Conservation (phyloP, 2,329 filamentous ascomycete genomes). For the Cyphellophora europaea region DNA sequence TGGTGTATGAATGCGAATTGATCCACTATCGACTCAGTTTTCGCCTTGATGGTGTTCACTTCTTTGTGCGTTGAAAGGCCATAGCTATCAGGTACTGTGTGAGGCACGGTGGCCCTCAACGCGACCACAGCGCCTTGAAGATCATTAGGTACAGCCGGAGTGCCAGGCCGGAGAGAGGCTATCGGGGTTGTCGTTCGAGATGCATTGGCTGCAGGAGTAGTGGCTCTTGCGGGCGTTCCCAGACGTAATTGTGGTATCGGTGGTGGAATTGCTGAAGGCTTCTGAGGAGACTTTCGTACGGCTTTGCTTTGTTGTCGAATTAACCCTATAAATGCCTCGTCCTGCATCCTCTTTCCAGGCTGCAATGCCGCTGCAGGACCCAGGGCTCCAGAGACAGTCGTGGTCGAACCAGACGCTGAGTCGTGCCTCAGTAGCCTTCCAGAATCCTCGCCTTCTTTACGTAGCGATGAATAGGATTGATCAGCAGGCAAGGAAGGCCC, state of each 20-base stretch:
- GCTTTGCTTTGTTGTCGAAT: slow-evolving; percentile 34
- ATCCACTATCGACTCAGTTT: slow-evolving; percentile 21
- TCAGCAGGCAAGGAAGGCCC: slow-evolving; percentile 32
- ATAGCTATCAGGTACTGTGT: neutral
- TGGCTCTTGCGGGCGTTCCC: neutral
- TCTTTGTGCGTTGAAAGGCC: slow-evolving; percentile 5
- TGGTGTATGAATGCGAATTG: slow-evolving; percentile 35
- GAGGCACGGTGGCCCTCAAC: neutral
- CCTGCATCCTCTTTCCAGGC: slow-evolving; percentile 22
- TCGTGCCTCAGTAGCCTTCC: slow-evolving; percentile 33
- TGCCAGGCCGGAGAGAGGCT: neutral
- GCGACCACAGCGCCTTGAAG: neutral
- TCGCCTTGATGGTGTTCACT: slow-evolving; percentile 7
- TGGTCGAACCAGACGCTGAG: slow-evolving; percentile 11
- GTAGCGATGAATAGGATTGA: slow-evolving; percentile 37
- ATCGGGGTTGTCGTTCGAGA: neutral
- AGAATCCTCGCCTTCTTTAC: slow-evolving; percentile 34
- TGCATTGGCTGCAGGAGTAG: neutral
- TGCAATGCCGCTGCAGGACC: slow-evolving; percentile 10
- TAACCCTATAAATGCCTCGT: slow-evolving; percentile 38
- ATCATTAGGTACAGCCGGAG: neutral
- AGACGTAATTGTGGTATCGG: neutral
- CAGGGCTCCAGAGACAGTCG: slow-evolving; percentile 14
- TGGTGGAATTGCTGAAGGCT: slow-evolving; percentile 8
- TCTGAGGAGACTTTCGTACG: slow-evolving; percentile 10